Percentiles rank a stretch among this genome's conserved stretches.
These are phyloP conservation scores for Cystobasidium ongulense DNA, from an alignment of 768 basidiomycete species.

Conservation along the genomic window DNA sequence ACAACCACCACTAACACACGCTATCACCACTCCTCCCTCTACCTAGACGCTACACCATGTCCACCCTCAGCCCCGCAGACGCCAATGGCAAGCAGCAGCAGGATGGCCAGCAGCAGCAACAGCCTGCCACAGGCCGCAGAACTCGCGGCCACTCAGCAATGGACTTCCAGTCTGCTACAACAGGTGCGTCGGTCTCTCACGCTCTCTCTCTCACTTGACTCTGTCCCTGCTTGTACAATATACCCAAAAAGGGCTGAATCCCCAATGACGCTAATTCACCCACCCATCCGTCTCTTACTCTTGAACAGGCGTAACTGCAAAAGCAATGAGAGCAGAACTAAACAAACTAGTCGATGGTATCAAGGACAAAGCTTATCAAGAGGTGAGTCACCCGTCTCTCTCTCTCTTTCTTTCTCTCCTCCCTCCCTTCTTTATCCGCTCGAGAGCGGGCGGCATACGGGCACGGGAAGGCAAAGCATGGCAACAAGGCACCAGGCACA, in stretches of 20 bases:
- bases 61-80: constrained; percentile 11
- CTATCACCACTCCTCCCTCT: neutral
- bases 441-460: too few species aligned
- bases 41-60: neutral
- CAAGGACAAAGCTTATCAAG: constrained; percentile 64
- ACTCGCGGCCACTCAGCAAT: constrained; percentile 27
- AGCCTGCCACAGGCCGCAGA: neutral
- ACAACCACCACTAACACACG: neutral
- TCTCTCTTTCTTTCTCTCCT: neutral
- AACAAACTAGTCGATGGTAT: constrained; percentile 82
- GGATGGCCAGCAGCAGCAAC: constrained; percentile 12
- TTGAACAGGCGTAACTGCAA: constrained; percentile 82
- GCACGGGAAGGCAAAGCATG: too few species aligned
- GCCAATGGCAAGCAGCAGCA: constrained; percentile 5
- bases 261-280: neutral
- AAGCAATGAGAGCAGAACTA: constrained; percentile 97
- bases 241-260: too few species aligned
- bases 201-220: neutral
- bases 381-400: neutral
- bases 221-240: neutral
- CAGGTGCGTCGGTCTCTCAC: neutral
- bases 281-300: constrained; percentile 42
- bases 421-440: neutral
- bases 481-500: too few species aligned
- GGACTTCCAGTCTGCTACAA: constrained; percentile 16